Percentiles rank a stretch among this genome's conserved stretches.
These are phyloP conservation scores for Ceraceosorus guamensis DNA, from an alignment of 1,284 basidiomycete genomes.

Conservation along the genomic window DNA sequence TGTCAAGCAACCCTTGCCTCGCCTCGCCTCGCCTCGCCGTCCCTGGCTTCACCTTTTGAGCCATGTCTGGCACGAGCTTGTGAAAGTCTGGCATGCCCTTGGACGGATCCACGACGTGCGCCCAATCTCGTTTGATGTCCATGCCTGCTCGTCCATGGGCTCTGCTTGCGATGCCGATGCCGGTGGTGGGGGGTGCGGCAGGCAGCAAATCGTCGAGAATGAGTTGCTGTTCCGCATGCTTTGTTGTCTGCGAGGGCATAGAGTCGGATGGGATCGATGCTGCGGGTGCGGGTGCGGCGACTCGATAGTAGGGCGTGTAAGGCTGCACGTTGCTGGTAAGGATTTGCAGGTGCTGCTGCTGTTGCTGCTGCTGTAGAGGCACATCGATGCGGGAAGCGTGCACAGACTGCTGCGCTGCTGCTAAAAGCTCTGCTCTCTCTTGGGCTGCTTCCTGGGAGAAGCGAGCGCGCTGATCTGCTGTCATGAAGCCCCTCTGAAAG, in stretches of 20 bases:
- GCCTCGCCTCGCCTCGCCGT: conserved; percentile 96
- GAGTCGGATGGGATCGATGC: too few relatives aligned
- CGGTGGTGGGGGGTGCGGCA: conserved; percentile 15
- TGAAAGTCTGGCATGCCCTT: conserved; percentile 80
- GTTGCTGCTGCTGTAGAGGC: too few relatives aligned
- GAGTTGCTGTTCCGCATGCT: conserved; percentile 10
- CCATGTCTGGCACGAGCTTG: conserved; percentile 82
- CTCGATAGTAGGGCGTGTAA: conserved; percentile 16
- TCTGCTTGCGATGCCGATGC: conserved; percentile 10
- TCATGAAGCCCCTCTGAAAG: too few relatives aligned
- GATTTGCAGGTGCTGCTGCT: conserved; percentile 11
- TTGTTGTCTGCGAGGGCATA: too few relatives aligned
- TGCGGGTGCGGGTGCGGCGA: too few relatives aligned
- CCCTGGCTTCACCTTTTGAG: conserved; percentile 53
- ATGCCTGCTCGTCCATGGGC: conserved; percentile 18
- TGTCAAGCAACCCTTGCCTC: conserved; percentile 77
- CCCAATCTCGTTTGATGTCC: conserved; percentile 80
- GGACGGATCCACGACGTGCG: conserved; percentile 89
- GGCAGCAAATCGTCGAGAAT: conserved; percentile 45
- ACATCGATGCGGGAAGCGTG: too few relatives aligned
- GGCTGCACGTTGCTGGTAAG: conserved; percentile 19
- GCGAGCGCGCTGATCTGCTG: too few relatives aligned
- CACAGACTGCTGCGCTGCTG: too few relatives aligned
- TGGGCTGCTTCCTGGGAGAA: too few relatives aligned
- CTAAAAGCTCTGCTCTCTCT: too few relatives aligned